Percentiles rank a stretch among this genome's conserved stretches.
These are phyloP conservation scores for Acanthamoeba lenticulata DNA, from an alignment of 208 protist species.

Conservation along the genomic window DNA sequence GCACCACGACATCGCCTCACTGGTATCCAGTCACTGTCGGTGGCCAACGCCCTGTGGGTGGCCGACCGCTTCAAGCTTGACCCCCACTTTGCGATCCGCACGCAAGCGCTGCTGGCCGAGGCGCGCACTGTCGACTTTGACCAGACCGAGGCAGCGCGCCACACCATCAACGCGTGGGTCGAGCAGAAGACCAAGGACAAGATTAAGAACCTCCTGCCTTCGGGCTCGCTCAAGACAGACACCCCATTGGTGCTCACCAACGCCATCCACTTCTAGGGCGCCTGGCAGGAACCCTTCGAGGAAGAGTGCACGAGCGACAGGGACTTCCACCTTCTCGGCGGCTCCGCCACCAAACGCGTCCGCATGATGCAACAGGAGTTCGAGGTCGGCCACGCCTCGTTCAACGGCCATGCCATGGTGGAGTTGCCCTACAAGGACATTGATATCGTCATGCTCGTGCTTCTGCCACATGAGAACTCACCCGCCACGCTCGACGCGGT, in stretches of 20 bases:
- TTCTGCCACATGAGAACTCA: background rate
- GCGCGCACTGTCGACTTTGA: background rate
- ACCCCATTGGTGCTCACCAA: background rate
- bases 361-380: background rate
- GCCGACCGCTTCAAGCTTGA: background rate
- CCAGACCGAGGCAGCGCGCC: background rate
- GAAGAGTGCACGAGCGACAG: background rate
- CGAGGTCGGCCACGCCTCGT: background rate
- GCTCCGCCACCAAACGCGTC: background rate
- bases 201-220: background rate
- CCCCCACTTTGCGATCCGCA: background rate
- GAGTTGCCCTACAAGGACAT: background rate
- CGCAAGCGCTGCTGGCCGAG: background rate
- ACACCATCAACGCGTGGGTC: background rate
- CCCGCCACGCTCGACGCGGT: background rate
- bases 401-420: background rate
- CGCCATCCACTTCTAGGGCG: background rate
- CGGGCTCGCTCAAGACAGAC: background rate
- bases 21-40: too few species aligned
- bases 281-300: background rate
- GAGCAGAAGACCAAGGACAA: too few species aligned
- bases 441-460: background rate
- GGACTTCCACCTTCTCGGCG: background rate
- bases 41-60: background rate
- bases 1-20: too few species aligned